These are phyloP conservation scores for Paracoccidioides brasiliensis DNA, from an alignment of 2,329 filamentous ascomycete species.

Conservation along the genomic window DNA sequence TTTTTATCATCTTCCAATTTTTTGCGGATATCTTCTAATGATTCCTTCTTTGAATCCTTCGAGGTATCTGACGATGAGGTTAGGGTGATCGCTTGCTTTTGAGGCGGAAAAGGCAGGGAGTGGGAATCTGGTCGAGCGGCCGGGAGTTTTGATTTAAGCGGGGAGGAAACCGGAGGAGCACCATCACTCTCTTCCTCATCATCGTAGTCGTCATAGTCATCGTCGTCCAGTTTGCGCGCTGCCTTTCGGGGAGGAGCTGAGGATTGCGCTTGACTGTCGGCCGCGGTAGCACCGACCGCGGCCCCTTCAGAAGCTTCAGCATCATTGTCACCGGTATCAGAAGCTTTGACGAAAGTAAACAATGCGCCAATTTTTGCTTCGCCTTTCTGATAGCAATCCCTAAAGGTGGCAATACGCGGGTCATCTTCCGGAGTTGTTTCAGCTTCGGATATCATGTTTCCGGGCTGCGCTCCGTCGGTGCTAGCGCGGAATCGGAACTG, in stretches of 20 bases:
- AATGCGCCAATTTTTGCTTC: conserved; percentile 65
- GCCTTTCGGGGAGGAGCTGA: conserved; percentile 41
- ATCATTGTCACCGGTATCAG: conserved; percentile 23
- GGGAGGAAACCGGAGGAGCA: conserved; percentile 30
- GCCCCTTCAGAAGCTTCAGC: conserved; percentile 37
- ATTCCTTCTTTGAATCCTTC: conserved; percentile 45
- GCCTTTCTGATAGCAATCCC: conserved; percentile 60
- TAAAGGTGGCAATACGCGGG: conserved; percentile 57
- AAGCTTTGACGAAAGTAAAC: conserved; percentile 42
- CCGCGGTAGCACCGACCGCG: conserved; percentile 27
- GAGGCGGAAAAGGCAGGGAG: conserved; percentile 52
- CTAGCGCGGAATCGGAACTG: conserved; percentile 31
- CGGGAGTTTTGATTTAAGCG: conserved; percentile 39
- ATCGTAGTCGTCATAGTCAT: conserved; percentile 58
- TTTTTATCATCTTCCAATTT: conserved; percentile 85
- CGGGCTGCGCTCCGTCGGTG: conserved; percentile 35
- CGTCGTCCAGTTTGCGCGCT: conserved; percentile 64
- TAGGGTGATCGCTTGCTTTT: conserved; percentile 52
- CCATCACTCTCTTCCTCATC: conserved; percentile 47
- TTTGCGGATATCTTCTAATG: conserved; percentile 79
- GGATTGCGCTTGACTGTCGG: conserved; percentile 35
- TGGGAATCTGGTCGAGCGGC: conserved; percentile 41
- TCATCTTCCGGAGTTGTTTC: conserved; percentile 52
- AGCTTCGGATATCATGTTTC: conserved; percentile 36
- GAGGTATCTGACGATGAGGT: conserved; percentile 49